Conservation (phyloP, 1,284 basidiomycete genomes). For the Tilletia indica region DNA sequence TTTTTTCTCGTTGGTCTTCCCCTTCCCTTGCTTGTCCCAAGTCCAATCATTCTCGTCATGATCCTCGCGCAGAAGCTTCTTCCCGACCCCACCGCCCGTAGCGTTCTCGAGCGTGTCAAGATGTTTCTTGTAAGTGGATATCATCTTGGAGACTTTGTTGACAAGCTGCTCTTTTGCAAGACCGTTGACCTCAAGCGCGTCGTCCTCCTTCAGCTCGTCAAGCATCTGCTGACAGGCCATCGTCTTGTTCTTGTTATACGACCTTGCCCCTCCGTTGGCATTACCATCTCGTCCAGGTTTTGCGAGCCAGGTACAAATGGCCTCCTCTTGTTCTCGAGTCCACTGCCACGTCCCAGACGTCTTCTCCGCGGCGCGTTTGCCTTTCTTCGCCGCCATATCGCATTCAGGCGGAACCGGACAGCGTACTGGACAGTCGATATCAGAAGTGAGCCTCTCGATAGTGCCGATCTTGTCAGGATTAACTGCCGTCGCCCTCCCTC, state of each 20-base stretch:
- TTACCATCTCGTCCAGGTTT: too few relatives aligned
- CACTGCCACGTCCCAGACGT: too few relatives aligned
- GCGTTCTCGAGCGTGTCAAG: background rate
- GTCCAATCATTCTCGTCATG: background rate
- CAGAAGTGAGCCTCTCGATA: too few relatives aligned
- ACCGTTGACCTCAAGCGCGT: background rate
- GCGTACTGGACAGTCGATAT: too few relatives aligned
- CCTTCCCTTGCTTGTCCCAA: background rate
- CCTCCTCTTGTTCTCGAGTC: too few relatives aligned
- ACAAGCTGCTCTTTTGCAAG: background rate
- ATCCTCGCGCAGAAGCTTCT: background rate
- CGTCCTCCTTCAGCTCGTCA: background rate
- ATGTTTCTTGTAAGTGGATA: background rate
- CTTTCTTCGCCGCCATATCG: too few relatives aligned
- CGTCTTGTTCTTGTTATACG: background rate
- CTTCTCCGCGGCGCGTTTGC: too few relatives aligned
- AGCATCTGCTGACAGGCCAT: background rate
- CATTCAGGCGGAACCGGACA: too few relatives aligned
- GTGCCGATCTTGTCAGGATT: too few relatives aligned
- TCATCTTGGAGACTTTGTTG: slow-evolving; percentile 8
- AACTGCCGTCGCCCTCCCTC: too few relatives aligned
- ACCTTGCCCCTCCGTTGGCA: background rate
- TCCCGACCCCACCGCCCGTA: background rate
- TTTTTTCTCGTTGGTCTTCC: background rate
- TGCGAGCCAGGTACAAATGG: too few relatives aligned